Conservation (phyloP, 2,329 filamentous ascomycete species). For the Chaetomium sp. region DNA sequence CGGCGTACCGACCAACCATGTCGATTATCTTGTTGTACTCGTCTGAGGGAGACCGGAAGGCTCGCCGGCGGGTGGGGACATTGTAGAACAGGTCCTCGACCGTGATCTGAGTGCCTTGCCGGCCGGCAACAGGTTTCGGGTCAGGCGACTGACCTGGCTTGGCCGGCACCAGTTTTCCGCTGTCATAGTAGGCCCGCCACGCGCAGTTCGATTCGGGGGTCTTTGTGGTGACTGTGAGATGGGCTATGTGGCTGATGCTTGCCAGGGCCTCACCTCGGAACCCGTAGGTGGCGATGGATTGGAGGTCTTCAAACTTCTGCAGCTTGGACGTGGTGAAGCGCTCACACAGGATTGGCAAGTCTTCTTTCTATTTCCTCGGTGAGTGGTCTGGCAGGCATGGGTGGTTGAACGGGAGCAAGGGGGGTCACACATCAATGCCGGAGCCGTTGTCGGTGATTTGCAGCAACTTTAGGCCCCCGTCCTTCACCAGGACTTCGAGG, state of each 20-base stretch:
- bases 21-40: constrained; percentile 99
- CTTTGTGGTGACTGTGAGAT: constrained; percentile 91
- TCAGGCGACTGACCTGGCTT: constrained; percentile 88
- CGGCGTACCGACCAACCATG: constrained; percentile 87
- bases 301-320: constrained; percentile 88
- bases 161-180: constrained; percentile 75
- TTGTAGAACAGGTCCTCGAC: constrained; percentile 99
- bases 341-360: constrained; percentile 88
- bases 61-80: constrained; percentile 80
- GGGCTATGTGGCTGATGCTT: constrained; percentile 97
- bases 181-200: constrained; percentile 85
- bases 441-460: constrained; percentile 98
- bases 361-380: constrained; percentile 68
- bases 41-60: constrained; percentile 88
- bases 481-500: constrained; percentile 88
- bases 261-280: constrained; percentile 95
- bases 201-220: constrained; percentile 85
- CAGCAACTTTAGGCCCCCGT: constrained; percentile 89
- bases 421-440: constrained; percentile 76
- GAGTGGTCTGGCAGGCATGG: constrained; percentile 30
- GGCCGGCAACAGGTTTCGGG: constrained; percentile 83
- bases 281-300: constrained; percentile 91
- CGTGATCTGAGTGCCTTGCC: constrained; percentile 89
- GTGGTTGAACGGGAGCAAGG: not conserved
- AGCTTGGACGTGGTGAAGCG: constrained; percentile 97